phyloP scores from a whole-genome alignment of 2,329 filamentous ascomycete genomes.

The Sporothrix brasiliensis region DNA sequence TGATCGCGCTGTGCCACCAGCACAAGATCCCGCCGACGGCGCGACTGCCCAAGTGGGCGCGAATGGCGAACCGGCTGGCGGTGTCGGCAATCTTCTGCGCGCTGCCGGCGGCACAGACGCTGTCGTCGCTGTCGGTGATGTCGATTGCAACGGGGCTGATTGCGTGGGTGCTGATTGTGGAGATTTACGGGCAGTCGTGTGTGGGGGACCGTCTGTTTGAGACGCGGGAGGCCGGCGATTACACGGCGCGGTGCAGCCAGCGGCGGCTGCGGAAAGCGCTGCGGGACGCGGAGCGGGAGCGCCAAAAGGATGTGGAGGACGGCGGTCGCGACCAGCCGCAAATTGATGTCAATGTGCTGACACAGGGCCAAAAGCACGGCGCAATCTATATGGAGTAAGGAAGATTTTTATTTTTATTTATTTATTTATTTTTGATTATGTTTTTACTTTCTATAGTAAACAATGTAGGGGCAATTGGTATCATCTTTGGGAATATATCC shows the following conservation, averaged over 20 bases:
- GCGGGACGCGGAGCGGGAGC: conserved; percentile 34
- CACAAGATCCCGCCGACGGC: conserved; percentile 56
- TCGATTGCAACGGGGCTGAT: conserved; percentile 50
- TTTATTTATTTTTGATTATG: too few species aligned
- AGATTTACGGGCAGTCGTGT: conserved; percentile 55
- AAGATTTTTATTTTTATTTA: background rate
- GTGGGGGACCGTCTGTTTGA: conserved; percentile 50
- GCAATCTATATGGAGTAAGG: conserved; percentile 37
- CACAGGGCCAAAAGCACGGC: conserved; percentile 40
- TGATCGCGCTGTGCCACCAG: conserved; percentile 59
- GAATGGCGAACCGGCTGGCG: conserved; percentile 54
- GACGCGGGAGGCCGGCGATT: conserved; percentile 44
- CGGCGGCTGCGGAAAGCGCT: conserved; percentile 44
- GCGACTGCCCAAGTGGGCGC: conserved; percentile 54
- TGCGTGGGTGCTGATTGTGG: conserved; percentile 52
- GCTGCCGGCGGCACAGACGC: conserved; percentile 54
- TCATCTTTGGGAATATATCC: conserved; percentile 17
- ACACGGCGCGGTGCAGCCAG: conserved; percentile 49
- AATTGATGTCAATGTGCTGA: conserved; percentile 40
- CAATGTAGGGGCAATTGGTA: background rate
- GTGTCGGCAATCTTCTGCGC: conserved; percentile 57
- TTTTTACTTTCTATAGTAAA: background rate
- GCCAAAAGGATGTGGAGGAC: conserved; percentile 11
- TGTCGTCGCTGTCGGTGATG: conserved; percentile 53
- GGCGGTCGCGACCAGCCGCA: conserved; percentile 30